Conservation (phyloP, 495 filamentous ascomycete genomes). For the Hyphodiscus hymeniophilus region DNA sequence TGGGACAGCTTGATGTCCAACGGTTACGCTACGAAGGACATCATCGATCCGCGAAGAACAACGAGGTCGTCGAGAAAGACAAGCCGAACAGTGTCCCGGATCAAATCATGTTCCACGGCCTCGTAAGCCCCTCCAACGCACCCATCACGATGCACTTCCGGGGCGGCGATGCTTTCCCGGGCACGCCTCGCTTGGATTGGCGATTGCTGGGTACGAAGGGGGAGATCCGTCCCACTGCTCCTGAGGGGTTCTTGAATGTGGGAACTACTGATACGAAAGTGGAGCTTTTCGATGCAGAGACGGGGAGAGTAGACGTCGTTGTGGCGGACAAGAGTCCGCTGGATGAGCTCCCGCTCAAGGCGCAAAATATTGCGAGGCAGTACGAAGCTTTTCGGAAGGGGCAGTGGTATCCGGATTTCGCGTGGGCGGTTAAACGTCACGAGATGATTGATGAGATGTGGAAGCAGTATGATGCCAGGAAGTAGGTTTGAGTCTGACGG, state of each 20-base stretch:
- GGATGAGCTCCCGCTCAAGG: constrained; percentile 20
- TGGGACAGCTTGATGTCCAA: constrained; percentile 22
- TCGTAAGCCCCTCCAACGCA: constrained; percentile 16
- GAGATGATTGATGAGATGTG: constrained; percentile 19
- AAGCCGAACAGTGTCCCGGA: constrained; percentile 35
- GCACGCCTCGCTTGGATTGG: constrained; percentile 40
- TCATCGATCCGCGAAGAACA: constrained; percentile 22
- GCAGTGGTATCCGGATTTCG: constrained; percentile 32
- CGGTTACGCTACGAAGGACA: constrained; percentile 16
- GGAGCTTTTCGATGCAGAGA: constrained; percentile 33
- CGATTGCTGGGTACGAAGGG: constrained; percentile 45
- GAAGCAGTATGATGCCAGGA: constrained; percentile 1
- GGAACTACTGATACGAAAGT: constrained; percentile 28
- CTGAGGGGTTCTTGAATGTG: constrained; percentile 27
- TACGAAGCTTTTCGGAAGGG: constrained; percentile 43
- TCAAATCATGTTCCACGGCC: constrained; percentile 21
- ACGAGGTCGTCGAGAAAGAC: constrained; percentile 37
- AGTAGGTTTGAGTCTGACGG: no score
- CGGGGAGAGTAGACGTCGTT: constrained; percentile 32
- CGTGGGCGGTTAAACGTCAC: constrained; percentile 32
- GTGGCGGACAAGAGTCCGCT: constrained; percentile 26
- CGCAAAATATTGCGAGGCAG: constrained; percentile 35
- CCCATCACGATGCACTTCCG: constrained; percentile 36
- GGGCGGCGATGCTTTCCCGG: constrained; percentile 38
- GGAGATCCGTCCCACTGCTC: constrained; percentile 38